Evolutionary conservation across 75 land plant species (phyloP), one percentile per base, ranked within the genome.

Genomic region (Larix kaempferi): DNA sequence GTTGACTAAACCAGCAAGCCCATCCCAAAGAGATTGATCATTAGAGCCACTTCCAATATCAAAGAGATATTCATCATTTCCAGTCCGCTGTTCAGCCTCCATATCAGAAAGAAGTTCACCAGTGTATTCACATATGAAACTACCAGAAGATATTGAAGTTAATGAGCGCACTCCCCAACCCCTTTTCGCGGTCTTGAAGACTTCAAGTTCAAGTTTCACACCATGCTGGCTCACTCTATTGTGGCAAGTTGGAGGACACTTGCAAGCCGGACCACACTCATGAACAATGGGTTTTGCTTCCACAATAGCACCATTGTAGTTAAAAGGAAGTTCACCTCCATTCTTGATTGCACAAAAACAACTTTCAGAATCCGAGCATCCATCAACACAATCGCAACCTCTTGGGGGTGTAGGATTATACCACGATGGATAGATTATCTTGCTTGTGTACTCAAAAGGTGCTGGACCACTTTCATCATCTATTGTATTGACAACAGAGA

Each of bases 111-210:
- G 82, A 19, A 95, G 81, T 77, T 95, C 94, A 14, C 98, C 98
- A 7, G 81, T 75, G 80, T 93, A 95, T 84, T 95, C 98, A 67
- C 96, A 91, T 59, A 95, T 88, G 64, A 95, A 95, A 57, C 86
- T 88, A 27, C 98, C 98, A 0, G 93, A 91, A n/a, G 96, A 81
- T 57, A 95, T 91, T 11, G 84, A 84, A 77, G 80, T 78, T 25
- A 85, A 71, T 52, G 91, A 86, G 74, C 98, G 77, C 0, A 95
- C 96, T 35, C 96, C 98, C 98, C 98, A 95, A 12, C 98, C 98
- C 78, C 89, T 91, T 21, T 73, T 76, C 37, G 80, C 86, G 2
- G 99, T 96, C 80, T 96, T 96, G 75, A 96, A 96, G 21, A 96
- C 77, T 80, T 96, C 94, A 7, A 95, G 85, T 23, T 78, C 82